phyloP scores from a whole-genome alignment of 768 basidiomycete species.

The Cubamyces sp. region DNA sequence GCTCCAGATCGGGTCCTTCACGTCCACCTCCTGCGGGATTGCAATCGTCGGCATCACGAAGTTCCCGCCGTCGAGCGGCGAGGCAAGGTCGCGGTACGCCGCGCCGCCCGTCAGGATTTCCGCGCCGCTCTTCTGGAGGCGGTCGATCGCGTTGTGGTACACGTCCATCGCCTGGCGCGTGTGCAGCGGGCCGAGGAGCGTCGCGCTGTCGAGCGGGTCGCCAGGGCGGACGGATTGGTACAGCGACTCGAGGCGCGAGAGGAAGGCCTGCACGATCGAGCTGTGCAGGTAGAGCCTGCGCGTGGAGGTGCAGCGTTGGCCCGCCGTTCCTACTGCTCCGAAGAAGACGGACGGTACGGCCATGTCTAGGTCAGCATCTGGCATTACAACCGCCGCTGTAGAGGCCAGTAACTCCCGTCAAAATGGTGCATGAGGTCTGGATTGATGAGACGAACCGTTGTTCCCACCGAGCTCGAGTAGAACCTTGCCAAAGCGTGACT shows the following conservation, averaged over 20 bases:
- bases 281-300: constrained; percentile 89
- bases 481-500: constrained; percentile 86
- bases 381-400: constrained; percentile 87
- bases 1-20: constrained; percentile 65
- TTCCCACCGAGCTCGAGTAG: constrained; percentile 95
- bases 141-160: constrained; percentile 64
- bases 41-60: constrained; percentile 91
- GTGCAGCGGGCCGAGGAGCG: constrained; percentile 89
- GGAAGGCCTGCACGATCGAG: constrained; percentile 73
- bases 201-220: constrained; percentile 77
- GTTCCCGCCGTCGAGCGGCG: constrained; percentile 67
- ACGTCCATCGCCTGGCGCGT: constrained; percentile 64
- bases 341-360: constrained; percentile 93
- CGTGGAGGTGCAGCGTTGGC: constrained; percentile 86
- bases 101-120: constrained; percentile 78
- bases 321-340: constrained; percentile 85
- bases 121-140: constrained; percentile 67
- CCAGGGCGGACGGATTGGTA: constrained; percentile 77
- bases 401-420: neutral
- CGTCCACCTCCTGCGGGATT: constrained; percentile 60
- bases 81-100: constrained; percentile 44
- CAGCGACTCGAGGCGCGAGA: constrained; percentile 70
- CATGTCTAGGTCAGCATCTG: constrained; percentile 89
- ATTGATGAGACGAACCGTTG: constrained; percentile 61
- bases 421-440: neutral